Conservation (phyloP, 352 stramenopile genomes). For the Aphanomyces cochlioides region DNA sequence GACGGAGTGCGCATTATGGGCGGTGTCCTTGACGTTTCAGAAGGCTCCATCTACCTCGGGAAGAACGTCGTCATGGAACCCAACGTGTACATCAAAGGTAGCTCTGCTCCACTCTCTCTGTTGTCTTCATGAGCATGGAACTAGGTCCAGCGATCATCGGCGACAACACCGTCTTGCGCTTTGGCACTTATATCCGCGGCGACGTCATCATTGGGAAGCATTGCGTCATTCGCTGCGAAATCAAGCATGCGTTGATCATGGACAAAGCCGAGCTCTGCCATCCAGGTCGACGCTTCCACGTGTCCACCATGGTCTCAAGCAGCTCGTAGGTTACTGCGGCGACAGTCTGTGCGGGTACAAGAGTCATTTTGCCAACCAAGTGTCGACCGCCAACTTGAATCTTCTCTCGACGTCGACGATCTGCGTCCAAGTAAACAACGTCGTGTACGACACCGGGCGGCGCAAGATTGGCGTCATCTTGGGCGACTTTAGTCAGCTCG, state of each 20-base stretch:
- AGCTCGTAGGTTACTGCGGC: conserved; percentile 52
- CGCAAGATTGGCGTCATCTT: conserved; percentile 71
- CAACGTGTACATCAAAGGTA: conserved; percentile 65
- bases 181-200: conserved; percentile 62
- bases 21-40: conserved; percentile 63
- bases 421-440: conserved; percentile 36
- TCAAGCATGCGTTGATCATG: conserved; percentile 71
- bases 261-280: conserved; percentile 71
- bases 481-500: conserved; percentile 64
- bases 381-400: conserved; percentile 71
- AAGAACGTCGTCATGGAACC: conserved; percentile 61
- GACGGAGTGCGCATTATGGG: conserved; percentile 48
- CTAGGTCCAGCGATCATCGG: conserved; percentile 57
- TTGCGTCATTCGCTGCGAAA: conserved; percentile 62
- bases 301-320: neutral
- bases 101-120: neutral
- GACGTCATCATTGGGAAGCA: conserved; percentile 56
- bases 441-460: conserved; percentile 55
- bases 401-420: conserved; percentile 37
- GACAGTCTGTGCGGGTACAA: conserved; percentile 71
- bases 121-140: neutral
- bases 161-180: conserved; percentile 53
- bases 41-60: conserved; percentile 63
- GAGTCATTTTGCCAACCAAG: conserved; percentile 81
- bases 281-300: conserved; percentile 28